A percentile compares a stretch with the other conserved stretches of the same genome.
phyloP scores from a whole-genome alignment of 805 yeast species.

The Candida yuanshanica region DNA sequence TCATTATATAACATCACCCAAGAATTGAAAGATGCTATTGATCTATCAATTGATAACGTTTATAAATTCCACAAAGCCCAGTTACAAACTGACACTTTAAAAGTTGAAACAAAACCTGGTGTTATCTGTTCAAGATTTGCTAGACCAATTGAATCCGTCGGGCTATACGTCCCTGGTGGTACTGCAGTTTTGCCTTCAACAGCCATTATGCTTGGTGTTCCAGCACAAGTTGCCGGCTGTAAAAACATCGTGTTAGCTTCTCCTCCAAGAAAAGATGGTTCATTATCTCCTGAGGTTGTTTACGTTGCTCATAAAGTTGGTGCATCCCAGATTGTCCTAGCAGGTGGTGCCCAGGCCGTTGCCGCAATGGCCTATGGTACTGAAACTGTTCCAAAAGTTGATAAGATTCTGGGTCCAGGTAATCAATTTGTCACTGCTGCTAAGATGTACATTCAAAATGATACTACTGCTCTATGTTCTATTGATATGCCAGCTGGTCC shows the following conservation, averaged over 20 bases:
- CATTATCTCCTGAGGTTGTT: constrained; percentile 92
- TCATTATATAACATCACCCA: constrained; percentile 70
- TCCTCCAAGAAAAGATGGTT: constrained; percentile 93
- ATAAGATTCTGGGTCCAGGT: constrained; percentile 97
- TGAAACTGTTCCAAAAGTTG: constrained; percentile 84
- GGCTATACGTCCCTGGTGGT: constrained; percentile 97
- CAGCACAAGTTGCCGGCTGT: constrained; percentile 97
- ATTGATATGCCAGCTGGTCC: constrained; percentile 99
- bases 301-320: constrained; percentile 96
- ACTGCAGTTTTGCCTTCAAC: constrained; percentile 98
- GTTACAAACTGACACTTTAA: constrained; percentile 62
- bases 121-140: constrained; percentile 92
- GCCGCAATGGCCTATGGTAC: constrained; percentile 99
- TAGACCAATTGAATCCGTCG: constrained; percentile 90
- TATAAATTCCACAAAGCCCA: constrained; percentile 93
- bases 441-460: constrained; percentile 95
- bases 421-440: constrained; percentile 99
- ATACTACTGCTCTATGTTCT: constrained; percentile 88
- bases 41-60: constrained; percentile 83
- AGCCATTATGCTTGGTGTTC: constrained; percentile 96
- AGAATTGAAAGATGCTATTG: constrained; percentile 77
- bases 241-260: constrained; percentile 87
- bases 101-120: constrained; percentile 91
- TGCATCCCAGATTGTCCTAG: constrained; percentile 82
- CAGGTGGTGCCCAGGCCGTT: constrained; percentile 99